Evolutionary conservation across 495 filamentous ascomycete species (phyloP).

Genomic region (Xylaria castorea): DNA sequence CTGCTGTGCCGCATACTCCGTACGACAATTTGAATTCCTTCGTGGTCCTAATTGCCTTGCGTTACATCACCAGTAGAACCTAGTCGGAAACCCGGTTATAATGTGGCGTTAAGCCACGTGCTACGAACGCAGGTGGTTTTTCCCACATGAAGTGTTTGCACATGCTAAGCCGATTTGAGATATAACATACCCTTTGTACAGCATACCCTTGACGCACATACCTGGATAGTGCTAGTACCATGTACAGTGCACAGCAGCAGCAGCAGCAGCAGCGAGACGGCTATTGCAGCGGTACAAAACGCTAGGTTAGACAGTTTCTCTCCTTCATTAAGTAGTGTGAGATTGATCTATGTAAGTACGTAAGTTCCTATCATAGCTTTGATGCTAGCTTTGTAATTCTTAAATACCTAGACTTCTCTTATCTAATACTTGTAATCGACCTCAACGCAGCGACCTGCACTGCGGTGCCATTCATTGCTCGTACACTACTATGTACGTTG

Average conservation of each 20-base stretch:
- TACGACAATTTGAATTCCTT: slow-evolving; percentile 12
- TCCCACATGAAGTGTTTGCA: background rate
- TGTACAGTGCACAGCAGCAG: background rate
- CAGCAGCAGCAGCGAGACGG: background rate
- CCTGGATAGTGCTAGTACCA: background rate
- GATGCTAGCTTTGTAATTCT: too few species aligned
- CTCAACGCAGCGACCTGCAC: background rate
- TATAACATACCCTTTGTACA: slow-evolving; percentile 1
- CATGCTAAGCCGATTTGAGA: slow-evolving; percentile 3
- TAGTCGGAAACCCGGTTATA: background rate
- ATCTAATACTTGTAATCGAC: background rate
- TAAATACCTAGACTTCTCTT: too few species aligned
- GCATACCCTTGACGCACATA: background rate
- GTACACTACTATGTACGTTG: background rate
- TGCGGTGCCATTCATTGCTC: background rate
- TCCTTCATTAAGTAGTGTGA: background rate
- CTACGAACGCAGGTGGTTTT: slow-evolving; percentile 10
- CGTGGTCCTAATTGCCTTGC: background rate
- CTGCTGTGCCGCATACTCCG: slow-evolving; percentile 17
- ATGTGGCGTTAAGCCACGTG: slow-evolving; percentile 11
- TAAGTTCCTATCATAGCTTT: too few species aligned
- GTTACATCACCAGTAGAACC: background rate
- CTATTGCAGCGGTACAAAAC: background rate
- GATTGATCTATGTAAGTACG: background rate
- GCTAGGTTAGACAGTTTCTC: background rate